A percentile compares a stretch with the other conserved stretches of the same genome.
phyloP scores from a whole-genome alignment of 306 rosid species.

The Styphnolobium japonicum region DNA sequence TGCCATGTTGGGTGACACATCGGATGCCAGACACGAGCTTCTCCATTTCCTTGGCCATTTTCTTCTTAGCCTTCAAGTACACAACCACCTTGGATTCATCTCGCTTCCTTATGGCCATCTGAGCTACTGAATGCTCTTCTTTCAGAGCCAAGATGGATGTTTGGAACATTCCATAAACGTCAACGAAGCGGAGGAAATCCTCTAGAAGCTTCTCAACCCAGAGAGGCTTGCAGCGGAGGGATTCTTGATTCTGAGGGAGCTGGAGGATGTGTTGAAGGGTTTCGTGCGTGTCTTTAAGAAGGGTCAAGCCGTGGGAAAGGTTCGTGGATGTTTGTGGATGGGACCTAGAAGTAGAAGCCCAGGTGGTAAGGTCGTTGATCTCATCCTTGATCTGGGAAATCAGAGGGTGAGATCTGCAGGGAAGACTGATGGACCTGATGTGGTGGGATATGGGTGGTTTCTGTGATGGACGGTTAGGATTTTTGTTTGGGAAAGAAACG shows the following conservation, averaged over 20 bases:
- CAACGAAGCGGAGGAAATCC: slow-evolving; percentile 65
- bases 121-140: slow-evolving; percentile 66
- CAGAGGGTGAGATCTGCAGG: slow-evolving; percentile 84
- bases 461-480: slow-evolving; percentile 45
- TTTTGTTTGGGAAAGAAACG: slow-evolving; percentile 73
- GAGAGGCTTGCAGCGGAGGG: slow-evolving; percentile 53
- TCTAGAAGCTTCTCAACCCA: slow-evolving; percentile 72
- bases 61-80: slow-evolving; percentile 48
- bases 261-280: slow-evolving; percentile 64
- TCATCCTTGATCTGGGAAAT: slow-evolving; percentile 67
- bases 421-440: slow-evolving; percentile 84
- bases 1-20: background rate
- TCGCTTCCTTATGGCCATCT: slow-evolving; percentile 64
- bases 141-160: slow-evolving; percentile 47
- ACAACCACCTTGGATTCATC: slow-evolving; percentile 42
- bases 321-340: slow-evolving; percentile 35
- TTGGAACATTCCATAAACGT: slow-evolving; percentile 73
- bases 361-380: slow-evolving; percentile 42
- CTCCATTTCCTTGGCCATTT: slow-evolving; percentile 44
- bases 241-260: slow-evolving; percentile 73
- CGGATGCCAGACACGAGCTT: slow-evolving; percentile 51
- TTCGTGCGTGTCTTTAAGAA: slow-evolving; percentile 55
- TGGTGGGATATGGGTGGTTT: slow-evolving; percentile 61
- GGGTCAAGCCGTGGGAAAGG: slow-evolving; percentile 53
- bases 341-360: slow-evolving; percentile 33